Conservation (phyloP, 805 yeast species). For the Starmera pachycereana region DNA sequence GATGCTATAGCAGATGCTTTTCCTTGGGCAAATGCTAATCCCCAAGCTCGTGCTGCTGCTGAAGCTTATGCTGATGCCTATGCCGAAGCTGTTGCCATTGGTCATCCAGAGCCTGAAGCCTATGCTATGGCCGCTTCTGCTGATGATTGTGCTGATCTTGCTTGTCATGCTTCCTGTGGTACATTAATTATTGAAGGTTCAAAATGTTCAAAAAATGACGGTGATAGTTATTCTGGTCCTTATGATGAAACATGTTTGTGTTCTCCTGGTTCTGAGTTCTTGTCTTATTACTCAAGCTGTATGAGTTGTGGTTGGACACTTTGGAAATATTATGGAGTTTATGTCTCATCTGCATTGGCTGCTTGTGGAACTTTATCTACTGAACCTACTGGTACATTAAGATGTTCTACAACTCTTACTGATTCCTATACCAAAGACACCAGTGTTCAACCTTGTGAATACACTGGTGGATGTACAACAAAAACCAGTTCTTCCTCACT, state of each 20-base stretch:
- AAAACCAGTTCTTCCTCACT: constrained; percentile 4
- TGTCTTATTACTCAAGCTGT: constrained; percentile 13
- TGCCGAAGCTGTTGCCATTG: constrained; percentile 2
- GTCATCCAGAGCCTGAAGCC: constrained; percentile 9
- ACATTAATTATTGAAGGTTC: constrained; percentile 19
- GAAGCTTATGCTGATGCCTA: constrained; percentile 1
- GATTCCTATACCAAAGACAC: not conserved
- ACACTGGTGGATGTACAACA: not conserved
- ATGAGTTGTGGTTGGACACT: constrained; percentile 26
- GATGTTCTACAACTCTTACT: constrained; percentile 6
- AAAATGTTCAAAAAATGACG: constrained; percentile 15
- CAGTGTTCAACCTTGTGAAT: not conserved
- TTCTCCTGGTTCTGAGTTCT: constrained; percentile 6
- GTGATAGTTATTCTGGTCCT: constrained; percentile 4
- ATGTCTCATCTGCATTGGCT: constrained; percentile 14
- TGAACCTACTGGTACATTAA: no score
- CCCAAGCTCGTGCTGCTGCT: constrained; percentile 1
- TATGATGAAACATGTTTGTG: constrained; percentile 9
- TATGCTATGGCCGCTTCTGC: constrained; percentile 12
- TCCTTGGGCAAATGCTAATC: no score
- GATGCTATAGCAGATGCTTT: no score
- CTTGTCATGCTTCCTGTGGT: constrained; percentile 22
- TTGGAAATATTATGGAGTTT: constrained; percentile 19
- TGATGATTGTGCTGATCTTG: constrained; percentile 12
- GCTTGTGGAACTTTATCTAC: constrained; percentile 12